Percentiles rank a stretch among this genome's conserved stretches.
Conservation (phyloP, 106 monocot species). For the Dendrobium chrysotoxum region DNA sequence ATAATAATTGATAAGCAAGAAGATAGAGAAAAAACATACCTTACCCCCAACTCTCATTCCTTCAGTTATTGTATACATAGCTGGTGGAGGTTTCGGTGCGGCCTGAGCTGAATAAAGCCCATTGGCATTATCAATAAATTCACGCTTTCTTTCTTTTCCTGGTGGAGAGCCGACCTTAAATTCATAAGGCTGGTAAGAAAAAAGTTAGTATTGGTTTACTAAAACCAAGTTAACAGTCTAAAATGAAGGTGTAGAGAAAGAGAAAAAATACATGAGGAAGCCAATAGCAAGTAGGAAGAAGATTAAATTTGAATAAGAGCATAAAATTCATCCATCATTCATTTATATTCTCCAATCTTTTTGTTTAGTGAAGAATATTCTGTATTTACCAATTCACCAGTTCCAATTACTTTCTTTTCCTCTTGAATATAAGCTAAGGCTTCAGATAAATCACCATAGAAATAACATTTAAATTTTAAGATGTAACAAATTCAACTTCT, state of each 20-base stretch:
- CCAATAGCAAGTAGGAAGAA: too few species aligned
- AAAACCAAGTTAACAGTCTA: background rate
- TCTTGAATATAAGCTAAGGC: too few species aligned
- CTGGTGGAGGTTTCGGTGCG: conserved; percentile 84
- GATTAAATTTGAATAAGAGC: too few species aligned
- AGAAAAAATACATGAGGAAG: too few species aligned
- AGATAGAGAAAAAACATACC: conserved; percentile 24
- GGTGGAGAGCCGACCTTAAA: conserved; percentile 76
- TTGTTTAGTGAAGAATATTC: too few species aligned
- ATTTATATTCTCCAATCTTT: too few species aligned
- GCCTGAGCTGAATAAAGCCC: conserved; percentile 93
- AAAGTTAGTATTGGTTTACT: background rate
- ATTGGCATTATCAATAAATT: conserved; percentile 78
- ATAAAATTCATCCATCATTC: too few species aligned
- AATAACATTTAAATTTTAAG: too few species aligned
- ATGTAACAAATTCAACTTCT: too few species aligned
- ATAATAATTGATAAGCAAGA: background rate
- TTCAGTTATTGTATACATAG: conserved; percentile 71
- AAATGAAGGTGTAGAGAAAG: background rate
- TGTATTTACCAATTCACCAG: too few species aligned
- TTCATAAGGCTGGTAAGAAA: conserved; percentile 78
- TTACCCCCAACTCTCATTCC: conserved; percentile 94
- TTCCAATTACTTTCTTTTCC: too few species aligned
- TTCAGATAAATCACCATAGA: too few species aligned
- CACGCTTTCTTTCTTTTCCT: conserved; percentile 89